Percentiles rank a stretch among this genome's conserved stretches.
Conservation (phyloP, 306 rosid species). For the Ziziphus jujuba region DNA sequence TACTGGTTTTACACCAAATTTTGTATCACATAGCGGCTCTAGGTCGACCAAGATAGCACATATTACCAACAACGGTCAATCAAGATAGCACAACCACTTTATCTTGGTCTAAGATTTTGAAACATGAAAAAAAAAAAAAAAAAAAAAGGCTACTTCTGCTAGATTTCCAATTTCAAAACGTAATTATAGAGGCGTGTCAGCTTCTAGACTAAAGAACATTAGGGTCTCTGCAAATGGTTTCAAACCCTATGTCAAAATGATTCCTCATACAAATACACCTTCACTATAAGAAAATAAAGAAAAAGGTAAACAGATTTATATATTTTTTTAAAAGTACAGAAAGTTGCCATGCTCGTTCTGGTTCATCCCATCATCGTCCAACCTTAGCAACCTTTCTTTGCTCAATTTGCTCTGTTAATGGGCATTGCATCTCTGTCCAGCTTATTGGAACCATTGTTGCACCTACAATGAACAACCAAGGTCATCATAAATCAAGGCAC, state of each 20-base stretch:
- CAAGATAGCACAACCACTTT: no score
- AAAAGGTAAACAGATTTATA: neutral
- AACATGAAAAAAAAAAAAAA: no score
- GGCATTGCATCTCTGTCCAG: conserved; percentile 96
- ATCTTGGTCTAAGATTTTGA: no score
- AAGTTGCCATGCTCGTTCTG: neutral
- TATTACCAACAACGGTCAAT: no score
- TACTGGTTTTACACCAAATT: no score
- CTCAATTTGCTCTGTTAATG: conserved; percentile 80
- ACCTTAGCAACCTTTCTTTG: conserved; percentile 88
- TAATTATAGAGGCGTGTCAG: neutral
- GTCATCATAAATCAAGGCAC: conserved; percentile 23
- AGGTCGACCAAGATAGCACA: no score
- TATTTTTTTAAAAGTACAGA: neutral
- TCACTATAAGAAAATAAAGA: neutral
- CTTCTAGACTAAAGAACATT: neutral
- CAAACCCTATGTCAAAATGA: neutral
- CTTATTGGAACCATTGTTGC: conserved; percentile 81
- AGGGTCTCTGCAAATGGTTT: neutral
- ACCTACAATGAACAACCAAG: conserved; percentile 43
- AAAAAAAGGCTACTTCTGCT: no score
- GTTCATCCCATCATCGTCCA: conserved; percentile 50
- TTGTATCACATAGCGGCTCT: no score
- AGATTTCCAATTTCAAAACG: neutral
- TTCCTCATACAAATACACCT: neutral